A percentile compares a stretch with the other conserved stretches of the same genome.
Evolutionary conservation across 257 asterid genomes (phyloP).

Genomic region (Gardenia jasminoides): DNA sequence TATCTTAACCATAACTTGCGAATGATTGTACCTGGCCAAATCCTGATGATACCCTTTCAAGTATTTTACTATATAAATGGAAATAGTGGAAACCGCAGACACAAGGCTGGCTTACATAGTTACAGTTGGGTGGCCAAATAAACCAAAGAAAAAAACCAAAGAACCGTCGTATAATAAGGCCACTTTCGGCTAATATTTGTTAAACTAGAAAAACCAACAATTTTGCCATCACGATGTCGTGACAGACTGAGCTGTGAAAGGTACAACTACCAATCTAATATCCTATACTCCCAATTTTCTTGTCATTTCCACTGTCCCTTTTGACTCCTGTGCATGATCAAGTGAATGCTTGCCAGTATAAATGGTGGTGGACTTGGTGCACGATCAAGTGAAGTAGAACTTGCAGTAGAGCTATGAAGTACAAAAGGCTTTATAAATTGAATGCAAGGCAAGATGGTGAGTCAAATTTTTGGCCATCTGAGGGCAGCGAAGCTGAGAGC

Average conservation of each 20-base stretch:
- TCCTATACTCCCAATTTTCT: not conserved
- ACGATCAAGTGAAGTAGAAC: not conserved
- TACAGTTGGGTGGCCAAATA: slow-evolving; percentile 19
- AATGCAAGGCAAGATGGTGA: slow-evolving; percentile 31
- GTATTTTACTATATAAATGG: no score
- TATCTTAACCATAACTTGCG: no score
- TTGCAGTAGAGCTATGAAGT: slow-evolving; percentile 33
- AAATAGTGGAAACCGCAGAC: not conserved
- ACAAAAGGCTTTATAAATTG: slow-evolving; percentile 41
- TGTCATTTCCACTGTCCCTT: slow-evolving; percentile 25
- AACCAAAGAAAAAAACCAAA: not conserved
- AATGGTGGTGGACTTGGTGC: not conserved
- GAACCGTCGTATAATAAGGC: not conserved
- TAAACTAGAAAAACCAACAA: slow-evolving; percentile 18
- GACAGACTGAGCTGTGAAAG: slow-evolving; percentile 26
- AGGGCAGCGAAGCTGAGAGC: not conserved
- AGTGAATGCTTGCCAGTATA: not conserved
- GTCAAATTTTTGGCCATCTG: slow-evolving; percentile 5
- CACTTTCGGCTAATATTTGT: not conserved
- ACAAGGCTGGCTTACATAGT: not conserved
- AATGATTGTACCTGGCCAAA: not conserved
- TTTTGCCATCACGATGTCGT: slow-evolving; percentile 31
- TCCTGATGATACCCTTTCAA: not conserved
- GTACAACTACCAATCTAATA: slow-evolving; percentile 34
- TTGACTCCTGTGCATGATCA: not conserved